Base-by-base conservation (phyloP, 2,329 filamentous ascomycete species). In the Golovinomyces cichoracearum region DNA sequence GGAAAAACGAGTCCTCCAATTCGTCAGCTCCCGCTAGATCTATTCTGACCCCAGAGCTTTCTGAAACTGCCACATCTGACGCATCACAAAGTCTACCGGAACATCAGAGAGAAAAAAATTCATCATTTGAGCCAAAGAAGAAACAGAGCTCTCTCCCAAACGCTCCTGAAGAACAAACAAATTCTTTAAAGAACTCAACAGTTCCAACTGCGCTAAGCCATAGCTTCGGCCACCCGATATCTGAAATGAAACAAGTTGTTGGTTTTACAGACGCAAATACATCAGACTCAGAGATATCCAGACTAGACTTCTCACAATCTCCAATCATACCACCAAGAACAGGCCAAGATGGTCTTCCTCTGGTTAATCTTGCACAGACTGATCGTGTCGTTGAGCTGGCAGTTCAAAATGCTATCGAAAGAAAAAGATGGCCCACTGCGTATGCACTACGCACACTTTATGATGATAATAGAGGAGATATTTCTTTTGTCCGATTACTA, bases 381-480 rank as follows among this genome's bases (percentile, higher is more conserved):
- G 71, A 70, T 55, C 68, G 64, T 56, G 68, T 74, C 25, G 65
- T 78, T 35, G 70, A 74, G 58, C 57, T 62, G 27, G 72, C 73
- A n/a, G 71, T 77, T 26, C 68, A 74, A 9, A 67, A 74, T 56
- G 74, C 74, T 4, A 60, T 78, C 45, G 63, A 66, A 51, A 67
- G 71, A 56, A 65, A 66, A 52, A 70, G 72, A 50, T 77, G 73
- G 58, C 71, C 73, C 48, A 78, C 74, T 7, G 75, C 74, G 1
- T 78, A 69, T 64, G 73, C 74, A 38, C 64, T 78, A 51, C 67
- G 73, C 48, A 69, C 66, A 13, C 64, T 77, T 51, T 78, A 74
- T 59, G 72, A 78, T 53, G 72, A 77, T 57, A 67, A 70, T 51
- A 65, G 65, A 41, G 59, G 63, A 35, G 66, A 76, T 53, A 61